Evolutionary conservation across 1,284 basidiomycete genomes (phyloP).

Genomic region (Ceratobasidium sp.): DNA sequence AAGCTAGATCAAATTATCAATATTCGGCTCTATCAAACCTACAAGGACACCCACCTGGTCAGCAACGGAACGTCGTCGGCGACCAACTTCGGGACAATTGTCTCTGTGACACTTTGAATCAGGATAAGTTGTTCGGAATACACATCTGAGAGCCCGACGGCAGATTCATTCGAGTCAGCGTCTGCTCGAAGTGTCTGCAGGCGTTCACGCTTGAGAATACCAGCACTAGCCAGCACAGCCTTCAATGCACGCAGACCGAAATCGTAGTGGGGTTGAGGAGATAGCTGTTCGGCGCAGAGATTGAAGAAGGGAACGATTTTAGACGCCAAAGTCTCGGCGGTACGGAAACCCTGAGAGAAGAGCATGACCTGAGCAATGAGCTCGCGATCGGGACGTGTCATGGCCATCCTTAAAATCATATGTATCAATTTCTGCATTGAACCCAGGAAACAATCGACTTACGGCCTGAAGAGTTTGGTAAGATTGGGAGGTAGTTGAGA

Average conservation of each 20-base stretch:
- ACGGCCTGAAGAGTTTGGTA: slow-evolving; percentile 94
- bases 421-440: slow-evolving; percentile 38
- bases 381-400: slow-evolving; percentile 98
- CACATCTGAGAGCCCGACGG: slow-evolving; percentile 66
- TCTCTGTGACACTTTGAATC: slow-evolving; percentile 99
- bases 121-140: slow-evolving; percentile 94
- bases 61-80: slow-evolving; percentile 96
- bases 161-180: slow-evolving; percentile 51
- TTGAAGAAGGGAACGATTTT: slow-evolving; percentile 99
- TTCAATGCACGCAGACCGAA: slow-evolving; percentile 98
- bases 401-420: slow-evolving; percentile 79
- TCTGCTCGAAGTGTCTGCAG: slow-evolving; percentile 59
- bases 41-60: slow-evolving; percentile 82
- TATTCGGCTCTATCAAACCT: neutral
- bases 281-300: slow-evolving; percentile 95
- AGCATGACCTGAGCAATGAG: slow-evolving; percentile 99
- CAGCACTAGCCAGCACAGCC: slow-evolving; percentile 94
- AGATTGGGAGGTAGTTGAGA: slow-evolving; percentile 97
- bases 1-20: slow-evolving; percentile 64
- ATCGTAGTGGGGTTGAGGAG: slow-evolving; percentile 98
- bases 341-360: slow-evolving; percentile 99
- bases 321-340: slow-evolving; percentile 92
- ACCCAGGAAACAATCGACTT: slow-evolving; percentile 51
- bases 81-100: slow-evolving; percentile 97
- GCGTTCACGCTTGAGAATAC: slow-evolving; percentile 95